Evolutionary conservation across 306 rosid genomes (phyloP).

Genomic region (Malus sieversii): DNA sequence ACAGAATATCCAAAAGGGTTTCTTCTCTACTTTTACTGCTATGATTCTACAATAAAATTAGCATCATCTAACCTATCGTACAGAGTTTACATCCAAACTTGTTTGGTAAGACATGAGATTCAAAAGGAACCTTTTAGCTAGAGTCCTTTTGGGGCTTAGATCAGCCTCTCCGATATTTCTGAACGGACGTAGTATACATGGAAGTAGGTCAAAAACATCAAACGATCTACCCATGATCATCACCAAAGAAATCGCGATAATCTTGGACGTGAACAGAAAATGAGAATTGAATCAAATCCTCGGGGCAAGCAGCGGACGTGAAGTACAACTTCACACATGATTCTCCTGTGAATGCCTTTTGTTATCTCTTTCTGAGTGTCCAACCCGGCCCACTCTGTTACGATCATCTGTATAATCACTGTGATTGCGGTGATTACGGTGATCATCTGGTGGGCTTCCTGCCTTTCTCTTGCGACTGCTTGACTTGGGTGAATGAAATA

Average conservation of each 20-base stretch:
- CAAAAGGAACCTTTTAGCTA: neutral
- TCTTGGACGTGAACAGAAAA: neutral
- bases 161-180: neutral
- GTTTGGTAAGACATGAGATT: neutral
- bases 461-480: constrained; percentile 72
- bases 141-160: neutral
- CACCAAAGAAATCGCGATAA: neutral
- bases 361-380: constrained; percentile 58
- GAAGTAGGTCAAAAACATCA: neutral
- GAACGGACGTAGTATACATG: neutral
- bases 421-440: constrained; percentile 32
- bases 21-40: neutral
- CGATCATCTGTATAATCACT: constrained; percentile 40
- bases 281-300: neutral
- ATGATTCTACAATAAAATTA: neutral
- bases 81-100: neutral
- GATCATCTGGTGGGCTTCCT: constrained; percentile 51
- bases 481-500: constrained; percentile 50
- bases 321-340: constrained; percentile 33
- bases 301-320: neutral
- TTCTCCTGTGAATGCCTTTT: constrained; percentile 65
- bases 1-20: neutral
- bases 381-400: constrained; percentile 34
- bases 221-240: neutral
- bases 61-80: neutral